Conservation (phyloP, 768 basidiomycete genomes). For the Kockovaella imperatae region DNA sequence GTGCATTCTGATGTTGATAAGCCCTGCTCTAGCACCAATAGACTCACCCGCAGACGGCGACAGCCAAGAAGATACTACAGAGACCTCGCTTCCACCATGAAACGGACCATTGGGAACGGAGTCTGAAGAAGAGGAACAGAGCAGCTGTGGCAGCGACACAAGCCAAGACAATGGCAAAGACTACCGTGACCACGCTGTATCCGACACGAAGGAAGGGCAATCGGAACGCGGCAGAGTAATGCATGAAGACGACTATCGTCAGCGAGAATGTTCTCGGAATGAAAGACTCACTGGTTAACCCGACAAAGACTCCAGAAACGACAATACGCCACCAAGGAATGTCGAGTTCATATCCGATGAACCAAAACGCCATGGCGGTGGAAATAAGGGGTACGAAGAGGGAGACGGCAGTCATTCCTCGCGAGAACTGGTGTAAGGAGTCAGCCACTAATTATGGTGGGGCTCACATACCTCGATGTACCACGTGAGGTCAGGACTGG, state of each 20-base stretch:
- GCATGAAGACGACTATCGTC: slow-evolving; percentile 38
- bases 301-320: slow-evolving; percentile 36
- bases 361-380: slow-evolving; percentile 37
- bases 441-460: neutral
- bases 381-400: slow-evolving; percentile 44
- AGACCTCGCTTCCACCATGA: slow-evolving; percentile 39
- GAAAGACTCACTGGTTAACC: slow-evolving; percentile 39
- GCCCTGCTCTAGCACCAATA: neutral
- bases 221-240: slow-evolving; percentile 44
- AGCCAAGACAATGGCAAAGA: slow-evolving; percentile 42
- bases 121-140: slow-evolving; percentile 44
- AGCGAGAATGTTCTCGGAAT: slow-evolving; percentile 4
- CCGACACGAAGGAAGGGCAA: slow-evolving; percentile 29
- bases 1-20: slow-evolving; percentile 38
- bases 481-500: slow-evolving; percentile 37
- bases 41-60: slow-evolving; percentile 42
- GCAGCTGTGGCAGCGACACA: slow-evolving; percentile 42
- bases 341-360: slow-evolving; percentile 40
- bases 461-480: slow-evolving; percentile 38
- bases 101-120: slow-evolving; percentile 43
- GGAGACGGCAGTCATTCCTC: slow-evolving; percentile 43
- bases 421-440: slow-evolving; percentile 28
- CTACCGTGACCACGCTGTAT: slow-evolving; percentile 40
- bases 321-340: slow-evolving; percentile 35
- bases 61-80: slow-evolving; percentile 36